Conservation (phyloP, 1,284 basidiomycete genomes). For the Boletus hoseneyae region DNA sequence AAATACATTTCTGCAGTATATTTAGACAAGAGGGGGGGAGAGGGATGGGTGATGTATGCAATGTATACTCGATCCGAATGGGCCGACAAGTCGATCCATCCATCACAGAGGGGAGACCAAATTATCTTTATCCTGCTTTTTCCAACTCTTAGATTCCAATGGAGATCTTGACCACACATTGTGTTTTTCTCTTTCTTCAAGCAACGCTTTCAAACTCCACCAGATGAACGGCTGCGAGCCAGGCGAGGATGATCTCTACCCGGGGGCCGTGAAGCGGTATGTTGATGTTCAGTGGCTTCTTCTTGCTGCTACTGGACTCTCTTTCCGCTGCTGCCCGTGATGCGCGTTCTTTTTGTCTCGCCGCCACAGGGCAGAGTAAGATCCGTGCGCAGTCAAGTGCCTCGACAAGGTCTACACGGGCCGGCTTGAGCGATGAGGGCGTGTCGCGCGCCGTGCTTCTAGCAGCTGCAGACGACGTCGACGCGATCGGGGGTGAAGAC, state of each 20-base stretch:
- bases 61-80: conserved; percentile 5
- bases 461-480: conserved; percentile 22
- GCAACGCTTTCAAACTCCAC: conserved; percentile 58
- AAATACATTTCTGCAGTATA: conserved; percentile 10
- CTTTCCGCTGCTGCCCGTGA: conserved; percentile 51
- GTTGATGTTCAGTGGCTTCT: conserved; percentile 64
- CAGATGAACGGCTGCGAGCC: conserved; percentile 74
- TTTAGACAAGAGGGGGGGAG: neutral
- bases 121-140: neutral
- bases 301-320: conserved; percentile 40
- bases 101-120: conserved; percentile 1
- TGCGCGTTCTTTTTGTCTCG: conserved; percentile 52
- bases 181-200: no score
- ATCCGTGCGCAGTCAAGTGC: conserved; percentile 64
- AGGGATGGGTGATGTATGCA: neutral
- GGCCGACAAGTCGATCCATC: conserved; percentile 3
- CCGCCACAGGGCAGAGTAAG: conserved; percentile 62
- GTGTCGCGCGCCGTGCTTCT: conserved; percentile 15
- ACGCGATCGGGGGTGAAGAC: conserved; percentile 13
- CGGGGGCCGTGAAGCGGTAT: conserved; percentile 80
- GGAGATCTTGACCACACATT: conserved; percentile 15
- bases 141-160: conserved; percentile 15
- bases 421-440: conserved; percentile 23
- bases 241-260: conserved; percentile 78
- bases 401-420: conserved; percentile 39